Evolutionary conservation across 768 basidiomycete genomes (phyloP).

Genomic region (Pleurotus platypus): DNA sequence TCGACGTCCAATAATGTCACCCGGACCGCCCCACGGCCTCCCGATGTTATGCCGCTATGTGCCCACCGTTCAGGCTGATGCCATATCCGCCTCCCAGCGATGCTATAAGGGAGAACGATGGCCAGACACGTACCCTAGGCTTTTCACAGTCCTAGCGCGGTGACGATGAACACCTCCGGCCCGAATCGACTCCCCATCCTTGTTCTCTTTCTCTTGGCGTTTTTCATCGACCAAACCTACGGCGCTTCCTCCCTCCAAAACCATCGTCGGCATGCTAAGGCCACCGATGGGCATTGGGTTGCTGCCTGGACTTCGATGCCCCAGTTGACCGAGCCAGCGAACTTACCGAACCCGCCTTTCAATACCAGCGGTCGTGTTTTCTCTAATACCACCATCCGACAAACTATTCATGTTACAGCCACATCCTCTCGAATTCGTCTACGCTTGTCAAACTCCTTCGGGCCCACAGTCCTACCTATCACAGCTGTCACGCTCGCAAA

Average conservation of each 20-base stretch:
- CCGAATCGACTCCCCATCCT: neutral
- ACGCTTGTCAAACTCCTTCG: conserved; percentile 47
- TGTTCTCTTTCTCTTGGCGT: neutral
- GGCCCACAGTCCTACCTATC: conserved; percentile 36
- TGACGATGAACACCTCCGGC: too few relatives aligned
- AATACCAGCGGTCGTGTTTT: conserved; percentile 29
- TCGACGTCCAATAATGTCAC: too few relatives aligned
- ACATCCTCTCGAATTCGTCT: conserved; percentile 37
- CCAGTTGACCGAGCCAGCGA: conserved; percentile 31
- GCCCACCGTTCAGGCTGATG: too few relatives aligned
- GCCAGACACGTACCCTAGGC: too few relatives aligned
- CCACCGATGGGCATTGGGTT: conserved; percentile 23
- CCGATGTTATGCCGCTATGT: too few relatives aligned
- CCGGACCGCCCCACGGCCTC: too few relatives aligned
- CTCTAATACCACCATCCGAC: conserved; percentile 43
- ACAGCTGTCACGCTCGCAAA: conserved; percentile 41
- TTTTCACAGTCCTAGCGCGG: too few relatives aligned
- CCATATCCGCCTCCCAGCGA: too few relatives aligned
- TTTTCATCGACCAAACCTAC: neutral
- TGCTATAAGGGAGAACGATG: too few relatives aligned
- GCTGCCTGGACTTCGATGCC: conserved; percentile 37
- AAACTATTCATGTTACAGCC: conserved; percentile 42
- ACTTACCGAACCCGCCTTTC: conserved; percentile 33
- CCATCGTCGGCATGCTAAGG: neutral
- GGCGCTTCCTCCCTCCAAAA: neutral